Evolutionary conservation across 179 eudicot species (phyloP).

Genomic region (Spergularia azorica): DNA sequence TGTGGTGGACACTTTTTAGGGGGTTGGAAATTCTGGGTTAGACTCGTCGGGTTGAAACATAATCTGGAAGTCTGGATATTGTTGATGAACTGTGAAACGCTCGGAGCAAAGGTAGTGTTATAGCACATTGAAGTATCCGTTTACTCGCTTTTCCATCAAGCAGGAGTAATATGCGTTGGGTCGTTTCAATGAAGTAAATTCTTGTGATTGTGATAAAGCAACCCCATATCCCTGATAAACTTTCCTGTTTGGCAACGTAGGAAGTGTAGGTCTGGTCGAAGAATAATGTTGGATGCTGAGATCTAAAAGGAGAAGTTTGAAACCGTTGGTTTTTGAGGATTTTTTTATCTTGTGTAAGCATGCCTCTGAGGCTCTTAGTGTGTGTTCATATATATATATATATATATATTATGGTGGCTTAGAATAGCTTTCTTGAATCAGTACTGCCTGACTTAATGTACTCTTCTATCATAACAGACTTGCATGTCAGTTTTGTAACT

Average conservation of each 20-base stretch:
- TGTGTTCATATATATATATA: no score
- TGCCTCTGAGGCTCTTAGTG: no score
- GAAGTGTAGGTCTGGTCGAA: background rate
- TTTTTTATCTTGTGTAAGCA: no score
- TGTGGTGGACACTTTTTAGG: background rate
- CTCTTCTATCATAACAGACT: background rate
- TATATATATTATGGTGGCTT: no score
- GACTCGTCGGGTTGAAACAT: background rate
- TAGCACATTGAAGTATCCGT: background rate
- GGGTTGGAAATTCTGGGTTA: background rate
- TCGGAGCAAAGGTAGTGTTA: background rate
- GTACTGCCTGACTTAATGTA: background rate
- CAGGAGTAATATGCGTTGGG: no score
- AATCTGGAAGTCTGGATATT: background rate
- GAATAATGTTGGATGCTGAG: background rate
- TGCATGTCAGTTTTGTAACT: constrained; percentile 1
- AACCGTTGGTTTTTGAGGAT: no score
- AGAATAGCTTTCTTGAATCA: background rate
- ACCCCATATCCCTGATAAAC: background rate
- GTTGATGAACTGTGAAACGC: background rate
- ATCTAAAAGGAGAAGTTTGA: background rate
- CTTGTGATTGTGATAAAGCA: background rate
- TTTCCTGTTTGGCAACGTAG: background rate
- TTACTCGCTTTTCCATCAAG: background rate
- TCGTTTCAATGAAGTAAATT: background rate